Percentiles rank a stretch among this genome's conserved stretches.
Evolutionary conservation across 768 basidiomycete genomes (phyloP).

Genomic region (Naganishia randhawae): DNA sequence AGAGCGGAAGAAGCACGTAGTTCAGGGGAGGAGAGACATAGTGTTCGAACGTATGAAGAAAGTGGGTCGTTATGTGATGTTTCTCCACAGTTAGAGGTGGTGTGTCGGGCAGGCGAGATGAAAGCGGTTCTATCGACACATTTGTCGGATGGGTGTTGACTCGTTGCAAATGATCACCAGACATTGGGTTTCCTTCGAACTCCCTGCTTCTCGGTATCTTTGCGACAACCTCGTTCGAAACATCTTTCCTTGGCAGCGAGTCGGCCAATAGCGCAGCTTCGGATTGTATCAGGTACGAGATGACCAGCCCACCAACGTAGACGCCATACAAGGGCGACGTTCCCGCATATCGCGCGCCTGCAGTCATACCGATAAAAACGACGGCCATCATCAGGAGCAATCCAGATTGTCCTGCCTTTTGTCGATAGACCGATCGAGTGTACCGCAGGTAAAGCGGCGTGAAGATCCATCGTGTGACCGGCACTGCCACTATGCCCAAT

Average conservation of each 20-base stretch:
- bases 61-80: constrained; percentile 8
- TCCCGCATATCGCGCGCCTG: constrained; percentile 56
- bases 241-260: no score
- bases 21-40: constrained; percentile 53
- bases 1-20: constrained; percentile 60
- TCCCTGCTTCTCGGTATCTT: not conserved
- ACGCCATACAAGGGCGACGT: constrained; percentile 65
- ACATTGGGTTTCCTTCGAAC: not conserved
- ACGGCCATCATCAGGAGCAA: constrained; percentile 52
- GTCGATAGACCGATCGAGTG: not conserved
- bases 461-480: constrained; percentile 48
- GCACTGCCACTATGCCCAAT: constrained; percentile 54
- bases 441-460: constrained; percentile 37
- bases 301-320: constrained; percentile 59
- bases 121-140: constrained; percentile 6
- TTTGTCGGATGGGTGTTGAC: constrained; percentile 5
- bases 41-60: constrained; percentile 49
- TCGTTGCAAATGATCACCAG: constrained; percentile 1
- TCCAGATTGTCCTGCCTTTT: constrained; percentile 9
- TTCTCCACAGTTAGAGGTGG: not conserved
- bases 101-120: not conserved
- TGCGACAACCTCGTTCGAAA: not conserved
- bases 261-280: not conserved
- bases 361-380: constrained; percentile 55
- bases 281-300: constrained; percentile 49